Base-by-base conservation (phyloP, 164 flowering plant species). In the Vitis amurensis region DNA sequence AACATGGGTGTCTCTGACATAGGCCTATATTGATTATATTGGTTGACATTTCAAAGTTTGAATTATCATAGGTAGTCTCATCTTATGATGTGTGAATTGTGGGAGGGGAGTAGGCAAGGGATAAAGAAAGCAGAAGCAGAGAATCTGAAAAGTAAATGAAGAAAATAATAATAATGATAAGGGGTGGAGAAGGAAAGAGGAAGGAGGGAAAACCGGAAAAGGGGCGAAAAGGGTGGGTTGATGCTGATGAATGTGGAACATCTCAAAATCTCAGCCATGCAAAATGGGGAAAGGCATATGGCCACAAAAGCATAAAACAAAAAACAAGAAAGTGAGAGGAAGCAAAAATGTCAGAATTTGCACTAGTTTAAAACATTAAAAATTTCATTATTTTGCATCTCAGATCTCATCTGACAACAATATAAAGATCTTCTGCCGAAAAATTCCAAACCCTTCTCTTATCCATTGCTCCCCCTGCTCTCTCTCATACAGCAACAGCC, bases 361-460 rank as follows among this genome's bases (percentile, higher is more conserved):
- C 67, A 69, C 44, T 37, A 37, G 44, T 37, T 37, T 37, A 37
- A 37, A 37, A 37, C 44, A 68, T 66, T 71, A 55, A 63, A 71
- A 66, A 49, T 50, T 64, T 17, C 50, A 47, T 65, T 61, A 52
- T 15, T 71, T 67, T 53, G 71, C 59, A 67, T 76, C 73, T 56
- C 69, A 77, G 80, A 79, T 83, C 84, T 73, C 80, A 51, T 78
- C 78, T 68, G 82, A 76, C 77, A 72, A 49, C 47, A 72, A 72
- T 67, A 64, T 65, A 70, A 77, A 71, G 81, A 79, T 71, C 65
- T 57, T 77, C 80, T 70, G 71, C 10, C 64, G 59, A 61, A 65
- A 74, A 71, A 68, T 60, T 79, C 77, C 77, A 74, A 72, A 68
- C 19, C 48, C 65, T 12, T 59, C 49, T 63, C 76, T 73, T 67